Conservation (phyloP, 768 basidiomycete species). For the Atractiella rhizophila region DNA sequence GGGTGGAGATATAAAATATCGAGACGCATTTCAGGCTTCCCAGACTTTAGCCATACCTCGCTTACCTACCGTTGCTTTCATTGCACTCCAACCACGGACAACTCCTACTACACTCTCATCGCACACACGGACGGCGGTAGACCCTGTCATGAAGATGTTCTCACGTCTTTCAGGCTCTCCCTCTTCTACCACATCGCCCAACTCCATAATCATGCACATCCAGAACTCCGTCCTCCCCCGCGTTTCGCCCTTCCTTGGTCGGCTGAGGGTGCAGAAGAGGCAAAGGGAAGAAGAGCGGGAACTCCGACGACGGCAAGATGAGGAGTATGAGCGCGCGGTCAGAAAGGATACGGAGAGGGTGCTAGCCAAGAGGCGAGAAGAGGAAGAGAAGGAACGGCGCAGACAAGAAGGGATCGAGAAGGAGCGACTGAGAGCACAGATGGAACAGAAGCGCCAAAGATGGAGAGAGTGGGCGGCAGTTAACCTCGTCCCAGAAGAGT, state of each 20-base stretch:
- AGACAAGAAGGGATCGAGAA: conserved; percentile 20
- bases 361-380: conserved; percentile 24
- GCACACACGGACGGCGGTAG: conserved; percentile 16
- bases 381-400: conserved; percentile 17
- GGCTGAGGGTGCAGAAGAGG: conserved; percentile 28
- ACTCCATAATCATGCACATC: conserved; percentile 40
- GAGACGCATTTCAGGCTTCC: conserved; percentile 38
- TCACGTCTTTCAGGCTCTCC: conserved; percentile 56
- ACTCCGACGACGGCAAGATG: conserved; percentile 46
- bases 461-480: conserved; percentile 41
- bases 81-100: conserved; percentile 46
- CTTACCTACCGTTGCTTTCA: conserved; percentile 75
- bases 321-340: conserved; percentile 43
- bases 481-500: conserved; percentile 26
- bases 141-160: conserved; percentile 45
- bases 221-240: conserved; percentile 51
- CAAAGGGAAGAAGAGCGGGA: conserved; percentile 30
- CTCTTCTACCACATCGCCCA: conserved; percentile 36
- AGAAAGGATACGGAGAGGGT: conserved; percentile 44
- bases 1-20: conserved; percentile 63
- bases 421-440: conserved; percentile 16
- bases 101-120: conserved; percentile 20
- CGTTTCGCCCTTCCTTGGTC: conserved; percentile 44
- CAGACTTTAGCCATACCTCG: conserved; percentile 49
- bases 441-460: conserved; percentile 16